Base-by-base conservation (phyloP, 2,329 filamentous ascomycete species). In the Calcarisporium arbuscula region DNA sequence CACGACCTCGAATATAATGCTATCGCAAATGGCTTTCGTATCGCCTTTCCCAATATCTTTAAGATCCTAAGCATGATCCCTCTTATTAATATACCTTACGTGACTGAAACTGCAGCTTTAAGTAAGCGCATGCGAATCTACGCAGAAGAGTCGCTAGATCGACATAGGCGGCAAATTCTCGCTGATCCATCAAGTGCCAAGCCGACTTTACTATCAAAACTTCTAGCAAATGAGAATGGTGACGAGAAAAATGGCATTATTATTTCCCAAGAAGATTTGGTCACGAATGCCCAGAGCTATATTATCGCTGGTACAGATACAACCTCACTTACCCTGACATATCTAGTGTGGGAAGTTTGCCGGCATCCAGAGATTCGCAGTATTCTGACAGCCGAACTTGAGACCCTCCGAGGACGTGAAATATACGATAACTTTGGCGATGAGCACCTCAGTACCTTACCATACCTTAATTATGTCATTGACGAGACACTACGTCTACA, bases 251-350 rank as follows among this genome's bases (percentile, higher is more conserved):
- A n/a, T n/a, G n/a, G n/a, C n/a, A n/a, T n/a, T n/a, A n/a, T n/a
- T n/a, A n/a, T n/a, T n/a, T n/a, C n/a, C n/a, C n/a, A n/a, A n/a
- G n/a, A n/a, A n/a, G n/a, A n/a, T n/a, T n/a, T n/a, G n/a, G n/a
- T n/a, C n/a, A n/a, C n/a, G 12, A 62, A 70, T 29, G 67, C 68
- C 0, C 52, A 56, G 6, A 47, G 43, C 0, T 69, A 67, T 40
- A 72, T 74, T 29, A 37, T 68, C 5, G 72, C 69, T 1, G 71
- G 71, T 2, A 68, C 59, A 23, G 70, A 74, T 36, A 75, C 71
- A 0, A 73, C 70, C 0, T 62, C 70, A 1, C 57, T 61, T 10
- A 66, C 67, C 0, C 40, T 74, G 28, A 74, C 69, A 0, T 74
- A 71, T 36, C 47, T 69, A 1, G 44, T 64, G 5, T 72, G 62